Evolutionary conservation across 331 rosid genomes (phyloP).

Genomic region (Acacia pycnantha): DNA sequence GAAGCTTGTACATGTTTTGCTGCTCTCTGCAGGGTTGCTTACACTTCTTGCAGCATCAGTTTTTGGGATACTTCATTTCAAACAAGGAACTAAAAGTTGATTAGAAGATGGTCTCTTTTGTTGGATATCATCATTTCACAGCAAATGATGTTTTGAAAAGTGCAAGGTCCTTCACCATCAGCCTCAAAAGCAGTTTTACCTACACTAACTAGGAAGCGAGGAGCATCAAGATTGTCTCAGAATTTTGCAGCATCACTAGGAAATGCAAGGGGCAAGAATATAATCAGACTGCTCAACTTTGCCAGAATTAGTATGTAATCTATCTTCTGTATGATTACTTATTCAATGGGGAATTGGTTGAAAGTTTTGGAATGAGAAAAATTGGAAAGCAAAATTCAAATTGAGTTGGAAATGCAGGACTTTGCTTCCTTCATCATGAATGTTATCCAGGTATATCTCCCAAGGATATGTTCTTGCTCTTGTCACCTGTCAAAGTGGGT

Average conservation of each 20-base stretch:
- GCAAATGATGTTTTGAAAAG: slow-evolving; percentile 69
- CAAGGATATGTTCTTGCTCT: neutral
- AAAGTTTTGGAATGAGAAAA: neutral
- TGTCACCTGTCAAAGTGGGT: neutral
- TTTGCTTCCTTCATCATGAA: neutral
- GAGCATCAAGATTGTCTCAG: slow-evolving; percentile 40
- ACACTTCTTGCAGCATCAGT: slow-evolving; percentile 48
- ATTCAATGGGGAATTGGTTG: neutral
- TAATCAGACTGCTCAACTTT: slow-evolving; percentile 65
- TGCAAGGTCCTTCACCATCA: slow-evolving; percentile 44
- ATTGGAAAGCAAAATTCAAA: too few species aligned
- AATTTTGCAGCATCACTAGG: slow-evolving; percentile 57
- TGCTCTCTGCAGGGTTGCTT: slow-evolving; percentile 57
- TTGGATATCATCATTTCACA: slow-evolving; percentile 77
- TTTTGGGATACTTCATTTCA: slow-evolving; percentile 47
- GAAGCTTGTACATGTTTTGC: slow-evolving; percentile 54
- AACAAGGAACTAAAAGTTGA: slow-evolving; percentile 46
- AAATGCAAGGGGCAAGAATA: slow-evolving; percentile 71
- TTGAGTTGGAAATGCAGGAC: neutral
- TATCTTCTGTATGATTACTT: neutral
- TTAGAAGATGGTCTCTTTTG: slow-evolving; percentile 77
- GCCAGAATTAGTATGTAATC: slow-evolving; percentile 30
- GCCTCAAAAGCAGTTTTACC: slow-evolving; percentile 69
- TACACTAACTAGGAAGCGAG: slow-evolving; percentile 58
- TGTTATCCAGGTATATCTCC: neutral